Conservation (phyloP, 1,284 basidiomycete genomes). For the Trichosporon inkin region DNA sequence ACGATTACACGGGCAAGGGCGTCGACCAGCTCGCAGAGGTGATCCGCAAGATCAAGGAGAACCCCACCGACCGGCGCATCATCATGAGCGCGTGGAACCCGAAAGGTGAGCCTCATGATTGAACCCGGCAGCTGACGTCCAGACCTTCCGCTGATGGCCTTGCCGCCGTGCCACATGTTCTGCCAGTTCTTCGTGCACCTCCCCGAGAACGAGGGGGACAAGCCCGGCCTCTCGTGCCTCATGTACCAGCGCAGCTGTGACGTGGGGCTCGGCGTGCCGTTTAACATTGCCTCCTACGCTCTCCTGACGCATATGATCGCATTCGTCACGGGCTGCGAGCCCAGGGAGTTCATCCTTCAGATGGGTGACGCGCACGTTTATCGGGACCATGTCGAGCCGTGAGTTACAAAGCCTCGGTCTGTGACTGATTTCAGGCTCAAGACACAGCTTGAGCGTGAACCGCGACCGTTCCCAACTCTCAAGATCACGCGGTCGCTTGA, state of each 20-base stretch:
- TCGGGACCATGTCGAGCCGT: constrained; percentile 79
- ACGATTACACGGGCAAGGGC: constrained; percentile 79
- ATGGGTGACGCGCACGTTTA: constrained; percentile 98
- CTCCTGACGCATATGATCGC: constrained; percentile 96
- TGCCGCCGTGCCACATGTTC: constrained; percentile 97
- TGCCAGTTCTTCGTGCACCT: constrained; percentile 98
- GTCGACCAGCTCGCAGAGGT: constrained; percentile 90
- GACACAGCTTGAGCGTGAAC: constrained; percentile 72
- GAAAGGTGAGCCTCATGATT: constrained; percentile 61
- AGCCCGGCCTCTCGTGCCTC: constrained; percentile 80
- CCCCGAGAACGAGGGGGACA: constrained; percentile 52
- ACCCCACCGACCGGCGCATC: constrained; percentile 93
- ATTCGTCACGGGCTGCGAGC: constrained; percentile 75
- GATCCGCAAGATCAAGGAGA: constrained; percentile 84
- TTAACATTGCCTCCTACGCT: constrained; percentile 98
- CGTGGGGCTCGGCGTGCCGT: constrained; percentile 91
- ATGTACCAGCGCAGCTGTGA: constrained; percentile 99
- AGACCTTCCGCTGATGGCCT: constrained; percentile 91
- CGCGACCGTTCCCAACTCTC: constrained; percentile 78
- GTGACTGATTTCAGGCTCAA: constrained; percentile 53
- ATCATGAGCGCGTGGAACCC: constrained; percentile 97
- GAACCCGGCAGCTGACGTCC: constrained; percentile 2
- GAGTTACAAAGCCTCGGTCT: constrained; percentile 7
- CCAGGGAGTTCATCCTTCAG: constrained; percentile 85
- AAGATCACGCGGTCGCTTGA: constrained; percentile 62